These are phyloP conservation scores for Euphorbia schlechtendalii DNA, from an alignment of 441 rosid species.

Conservation along the genomic window DNA sequence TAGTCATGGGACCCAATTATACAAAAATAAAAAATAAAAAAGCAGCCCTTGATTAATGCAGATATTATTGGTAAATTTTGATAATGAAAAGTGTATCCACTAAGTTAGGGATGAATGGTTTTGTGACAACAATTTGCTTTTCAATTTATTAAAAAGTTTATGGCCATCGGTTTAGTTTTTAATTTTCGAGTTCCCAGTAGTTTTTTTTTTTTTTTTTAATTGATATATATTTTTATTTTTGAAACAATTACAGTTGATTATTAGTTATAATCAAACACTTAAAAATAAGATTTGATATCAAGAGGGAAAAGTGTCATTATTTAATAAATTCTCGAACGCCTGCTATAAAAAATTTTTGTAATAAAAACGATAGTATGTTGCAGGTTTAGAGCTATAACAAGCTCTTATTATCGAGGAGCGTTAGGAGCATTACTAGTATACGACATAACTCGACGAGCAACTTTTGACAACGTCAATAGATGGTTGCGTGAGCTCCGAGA, in stretches of 20 bases:
- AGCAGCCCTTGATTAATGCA: conserved; percentile 12
- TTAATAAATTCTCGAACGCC: too few relatives aligned
- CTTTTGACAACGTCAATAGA: conserved; percentile 49
- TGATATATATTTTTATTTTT: too few relatives aligned
- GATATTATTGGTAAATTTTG: background rate
- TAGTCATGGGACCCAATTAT: background rate
- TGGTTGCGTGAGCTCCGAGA: conserved; percentile 70
- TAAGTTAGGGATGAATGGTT: background rate
- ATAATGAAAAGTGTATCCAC: background rate
- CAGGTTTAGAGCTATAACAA: conserved; percentile 89
- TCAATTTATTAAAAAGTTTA: too few relatives aligned
- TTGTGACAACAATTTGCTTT: background rate
- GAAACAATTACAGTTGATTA: too few relatives aligned
- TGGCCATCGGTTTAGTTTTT: too few relatives aligned
- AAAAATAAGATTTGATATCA: too few relatives aligned
- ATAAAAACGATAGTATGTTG: background rate
- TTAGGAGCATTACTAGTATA: conserved; percentile 74
- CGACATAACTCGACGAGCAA: conserved; percentile 62
- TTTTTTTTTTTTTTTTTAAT: too few relatives aligned
- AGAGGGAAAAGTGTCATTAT: too few relatives aligned
- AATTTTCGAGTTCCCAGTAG: too few relatives aligned
- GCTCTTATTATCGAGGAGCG: conserved; percentile 90
- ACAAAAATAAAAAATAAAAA: background rate
- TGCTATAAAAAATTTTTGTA: background rate
- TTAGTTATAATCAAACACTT: too few relatives aligned